These are phyloP conservation scores for Apiospora arundinis DNA, from an alignment of 2,329 filamentous ascomycete species.

Conservation along the genomic window DNA sequence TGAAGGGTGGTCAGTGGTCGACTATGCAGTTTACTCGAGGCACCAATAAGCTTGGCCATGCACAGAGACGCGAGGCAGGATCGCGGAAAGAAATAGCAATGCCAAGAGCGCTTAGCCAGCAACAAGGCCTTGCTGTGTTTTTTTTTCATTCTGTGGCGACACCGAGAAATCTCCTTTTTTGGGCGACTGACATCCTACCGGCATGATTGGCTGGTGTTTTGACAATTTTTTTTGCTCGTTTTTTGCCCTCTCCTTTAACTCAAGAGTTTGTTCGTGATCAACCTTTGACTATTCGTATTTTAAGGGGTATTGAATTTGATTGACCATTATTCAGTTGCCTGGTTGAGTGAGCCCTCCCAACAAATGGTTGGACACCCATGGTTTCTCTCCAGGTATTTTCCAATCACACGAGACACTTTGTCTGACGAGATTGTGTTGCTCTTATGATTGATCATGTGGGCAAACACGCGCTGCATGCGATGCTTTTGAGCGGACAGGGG, in stretches of 20 bases:
- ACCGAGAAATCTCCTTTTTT: not conserved
- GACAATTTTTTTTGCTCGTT: not conserved
- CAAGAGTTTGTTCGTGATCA: not conserved
- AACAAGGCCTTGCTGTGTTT: not conserved
- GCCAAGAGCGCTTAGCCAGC: conserved; percentile 13
- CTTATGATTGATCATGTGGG: conserved; percentile 1
- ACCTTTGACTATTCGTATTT: too few relatives aligned
- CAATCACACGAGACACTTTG: not conserved
- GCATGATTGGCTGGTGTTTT: not conserved
- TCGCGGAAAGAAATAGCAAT: not conserved
- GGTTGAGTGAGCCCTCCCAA: not conserved
- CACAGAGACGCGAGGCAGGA: not conserved
- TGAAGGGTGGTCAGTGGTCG: not conserved
- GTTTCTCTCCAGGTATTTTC: not conserved
- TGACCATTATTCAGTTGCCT: not conserved
- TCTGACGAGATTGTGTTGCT: not conserved
- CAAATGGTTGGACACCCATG: not conserved
- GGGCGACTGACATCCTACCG: not conserved
- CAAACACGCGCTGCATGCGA: not conserved
- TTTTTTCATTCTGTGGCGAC: not conserved
- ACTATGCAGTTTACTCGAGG: conserved; percentile 7
- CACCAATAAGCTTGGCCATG: conserved; percentile 17
- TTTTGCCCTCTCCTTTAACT: not conserved
- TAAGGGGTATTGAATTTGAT: not conserved
- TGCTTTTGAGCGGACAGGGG: not conserved